Evolutionary conservation across 1,139 yeast species (phyloP), one percentile per base, ranked within the genome.

Genomic region (Diutina neorugosa): DNA sequence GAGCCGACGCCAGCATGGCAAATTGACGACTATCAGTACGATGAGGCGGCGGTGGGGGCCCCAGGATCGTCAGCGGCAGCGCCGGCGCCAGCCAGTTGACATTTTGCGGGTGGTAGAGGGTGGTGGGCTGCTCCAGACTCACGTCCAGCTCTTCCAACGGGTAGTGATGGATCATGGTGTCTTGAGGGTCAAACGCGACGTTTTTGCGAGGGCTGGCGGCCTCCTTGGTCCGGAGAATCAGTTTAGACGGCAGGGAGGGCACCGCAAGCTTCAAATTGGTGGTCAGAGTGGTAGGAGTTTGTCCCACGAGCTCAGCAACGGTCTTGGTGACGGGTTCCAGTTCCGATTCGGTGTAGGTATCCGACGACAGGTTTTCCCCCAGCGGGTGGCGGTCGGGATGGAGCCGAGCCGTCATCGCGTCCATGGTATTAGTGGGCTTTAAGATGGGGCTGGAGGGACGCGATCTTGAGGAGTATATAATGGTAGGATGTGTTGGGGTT

Each of bases 221-320:
- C 6, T 59, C 58, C 0, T 68, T 61, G 2, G 67, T 59, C 53
- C 67, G 71, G 73, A 74, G 69, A 44, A 71, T 73, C 19, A 77
- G 71, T 57, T 70, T 73, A 54, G 66, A 67, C 2, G 78, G 78
- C 2, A 76, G 70, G 6, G 43, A 40, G 14, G 31, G 21, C 20
- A 46, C 7, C n/a, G 16, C 23, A 19, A 25, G 50, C 21, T 27
- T 27, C 41, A 46, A 16, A 11, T 46, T 25, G 37, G 50, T 27
- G 12, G 50, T 46, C 50, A 27, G 50, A 14, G 50, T 46, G 4
- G 50, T 25, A 7, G 50, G 50, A 14, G 50, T 25, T 5, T 37
- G 7, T 16, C 48, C 48, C n/a, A 21, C 23, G 19, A 43, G 20
- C n/a, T 18, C 27, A 14, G 20, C 25, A 6, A 40, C 43, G 20